Percentiles rank a stretch among this genome's conserved stretches.
These are phyloP conservation scores for Hymenoscyphus scutula DNA, from an alignment of 2,329 filamentous ascomycete genomes.

Conservation along the genomic window DNA sequence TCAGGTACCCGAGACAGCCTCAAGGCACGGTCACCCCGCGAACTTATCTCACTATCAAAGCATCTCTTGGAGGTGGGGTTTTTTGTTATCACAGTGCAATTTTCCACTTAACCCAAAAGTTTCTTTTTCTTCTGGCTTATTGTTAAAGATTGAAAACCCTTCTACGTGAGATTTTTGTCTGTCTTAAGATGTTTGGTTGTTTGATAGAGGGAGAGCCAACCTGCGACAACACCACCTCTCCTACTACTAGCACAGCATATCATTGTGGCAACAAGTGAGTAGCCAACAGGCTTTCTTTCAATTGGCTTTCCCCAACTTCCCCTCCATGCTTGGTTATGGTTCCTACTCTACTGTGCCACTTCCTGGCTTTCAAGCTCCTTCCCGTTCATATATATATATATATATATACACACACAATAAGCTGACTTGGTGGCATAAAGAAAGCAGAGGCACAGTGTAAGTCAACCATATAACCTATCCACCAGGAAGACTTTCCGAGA, in stretches of 20 bases:
- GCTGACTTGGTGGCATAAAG: constrained; percentile 9
- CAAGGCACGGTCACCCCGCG: constrained; percentile 13
- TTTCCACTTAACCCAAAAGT: constrained; percentile 3
- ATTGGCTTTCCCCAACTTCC: not conserved
- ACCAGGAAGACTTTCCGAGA: constrained; percentile 2
- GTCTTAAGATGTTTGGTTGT: constrained; percentile 11
- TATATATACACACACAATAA: too few relatives aligned
- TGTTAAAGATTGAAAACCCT: not conserved
- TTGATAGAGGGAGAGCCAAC: constrained; percentile 1
- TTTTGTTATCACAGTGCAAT: constrained; percentile 6
- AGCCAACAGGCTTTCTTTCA: not conserved
- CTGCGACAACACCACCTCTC: not conserved
- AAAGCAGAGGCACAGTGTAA: constrained; percentile 14
- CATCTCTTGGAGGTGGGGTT: constrained; percentile 13
- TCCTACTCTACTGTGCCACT: constrained; percentile 14
- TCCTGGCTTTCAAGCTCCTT: constrained; percentile 11
- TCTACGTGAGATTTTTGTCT: constrained; percentile 6
- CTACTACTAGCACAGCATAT: constrained; percentile 5
- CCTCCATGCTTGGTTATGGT: not conserved
- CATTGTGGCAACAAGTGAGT: constrained; percentile 15
- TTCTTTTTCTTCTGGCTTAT: not conserved
- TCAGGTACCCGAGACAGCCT: constrained; percentile 14
- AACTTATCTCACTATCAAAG: constrained; percentile 10
- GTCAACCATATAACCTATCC: constrained; percentile 9
- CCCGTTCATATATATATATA: not conserved